Base-by-base conservation (phyloP, 768 basidiomycete species). In the Mycena latifolia region DNA sequence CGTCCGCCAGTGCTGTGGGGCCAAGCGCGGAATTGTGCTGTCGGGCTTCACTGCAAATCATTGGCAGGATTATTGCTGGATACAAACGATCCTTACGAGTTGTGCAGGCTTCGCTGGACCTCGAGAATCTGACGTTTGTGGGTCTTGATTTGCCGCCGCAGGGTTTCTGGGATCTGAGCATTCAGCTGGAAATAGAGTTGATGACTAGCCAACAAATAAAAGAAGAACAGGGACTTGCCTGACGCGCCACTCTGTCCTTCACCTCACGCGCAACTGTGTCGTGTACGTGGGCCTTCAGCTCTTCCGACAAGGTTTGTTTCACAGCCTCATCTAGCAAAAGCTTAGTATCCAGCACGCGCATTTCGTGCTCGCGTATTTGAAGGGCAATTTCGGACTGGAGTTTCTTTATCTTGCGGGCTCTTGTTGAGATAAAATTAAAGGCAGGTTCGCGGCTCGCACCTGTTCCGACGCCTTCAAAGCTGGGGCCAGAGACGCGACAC, bases 101-200 rank as follows among this genome's bases (percentile, higher is more conserved):
- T 86, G 65, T 79, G 78, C 56, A 86, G 74, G 31, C 78, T 77
- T 35, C 78, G 76, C 57, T 82, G 82, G 14, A 85, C 78, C 67
- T 84, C 79, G 3, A 79, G 58, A 7, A 85, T 80, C 57, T 85
- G 81, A 22, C 79, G 74, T 63, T 81, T 76, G 68, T 86, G 85
- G 25, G 73, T 71, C 25, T 80, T 70, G 7, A 82, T 75, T 65
- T 83, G 77, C 48, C 79, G 74, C 14, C 77, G 78, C 37, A 86
- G 71, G n/a, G 77, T 68, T 59, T 78, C 75, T 3, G 86, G 81
- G 27, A 87, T 81, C 69, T 84, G 82, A 1, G 56, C 67, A 7
- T 73, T 62, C 37, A 87, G 77, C 86, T 88, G 60, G n/a, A n/a
- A 22, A 61, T 15, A 45, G 45, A 41, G 59, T 39, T 59, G 37